These are phyloP conservation scores for Clarireedia paspali DNA, from an alignment of 2,329 filamentous ascomycete species.

Conservation along the genomic window DNA sequence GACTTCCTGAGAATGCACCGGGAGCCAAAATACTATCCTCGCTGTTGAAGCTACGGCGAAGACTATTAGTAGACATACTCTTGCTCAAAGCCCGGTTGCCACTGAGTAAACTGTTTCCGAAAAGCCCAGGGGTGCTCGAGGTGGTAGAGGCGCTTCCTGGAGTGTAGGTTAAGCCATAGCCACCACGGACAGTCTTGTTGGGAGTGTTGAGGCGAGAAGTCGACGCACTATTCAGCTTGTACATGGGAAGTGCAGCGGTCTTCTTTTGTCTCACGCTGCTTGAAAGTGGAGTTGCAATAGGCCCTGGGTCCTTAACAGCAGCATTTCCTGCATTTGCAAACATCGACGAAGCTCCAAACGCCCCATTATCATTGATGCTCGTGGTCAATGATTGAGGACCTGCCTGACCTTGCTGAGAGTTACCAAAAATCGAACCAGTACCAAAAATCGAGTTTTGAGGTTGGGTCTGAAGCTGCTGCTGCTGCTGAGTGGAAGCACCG, in stretches of 20 bases:
- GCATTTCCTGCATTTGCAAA: slow-evolving; percentile 65
- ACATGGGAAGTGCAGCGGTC: slow-evolving; percentile 72
- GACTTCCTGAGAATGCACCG: slow-evolving; percentile 70
- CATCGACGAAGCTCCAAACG: slow-evolving; percentile 82
- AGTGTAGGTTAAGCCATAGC: slow-evolving; percentile 89
- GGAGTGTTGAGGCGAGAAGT: slow-evolving; percentile 75
- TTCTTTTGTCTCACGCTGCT: slow-evolving; percentile 67
- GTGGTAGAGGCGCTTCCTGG: slow-evolving; percentile 65
- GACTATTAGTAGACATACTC: slow-evolving; percentile 80
- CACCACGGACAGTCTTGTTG: slow-evolving; percentile 61
- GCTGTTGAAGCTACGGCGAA: slow-evolving; percentile 72
- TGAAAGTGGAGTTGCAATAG: slow-evolving; percentile 82
- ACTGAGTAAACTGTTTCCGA: slow-evolving; percentile 58
- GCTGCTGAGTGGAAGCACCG: slow-evolving; percentile 19
- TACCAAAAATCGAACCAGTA: slow-evolving; percentile 48
- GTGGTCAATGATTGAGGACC: slow-evolving; percentile 61
- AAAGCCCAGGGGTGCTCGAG: slow-evolving; percentile 56
- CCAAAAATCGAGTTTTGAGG: slow-evolving; percentile 56
- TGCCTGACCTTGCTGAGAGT: slow-evolving; percentile 42
- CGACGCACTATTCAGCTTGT: slow-evolving; percentile 77
- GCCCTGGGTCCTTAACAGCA: slow-evolving; percentile 68
- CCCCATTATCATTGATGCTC: slow-evolving; percentile 74
- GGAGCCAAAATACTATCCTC: slow-evolving; percentile 83
- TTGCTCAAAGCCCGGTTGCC: slow-evolving; percentile 66
- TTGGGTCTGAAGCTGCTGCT: slow-evolving; percentile 27